phyloP scores from a whole-genome alignment of 495 filamentous ascomycete genomes.

The Neurospora sp. region DNA sequence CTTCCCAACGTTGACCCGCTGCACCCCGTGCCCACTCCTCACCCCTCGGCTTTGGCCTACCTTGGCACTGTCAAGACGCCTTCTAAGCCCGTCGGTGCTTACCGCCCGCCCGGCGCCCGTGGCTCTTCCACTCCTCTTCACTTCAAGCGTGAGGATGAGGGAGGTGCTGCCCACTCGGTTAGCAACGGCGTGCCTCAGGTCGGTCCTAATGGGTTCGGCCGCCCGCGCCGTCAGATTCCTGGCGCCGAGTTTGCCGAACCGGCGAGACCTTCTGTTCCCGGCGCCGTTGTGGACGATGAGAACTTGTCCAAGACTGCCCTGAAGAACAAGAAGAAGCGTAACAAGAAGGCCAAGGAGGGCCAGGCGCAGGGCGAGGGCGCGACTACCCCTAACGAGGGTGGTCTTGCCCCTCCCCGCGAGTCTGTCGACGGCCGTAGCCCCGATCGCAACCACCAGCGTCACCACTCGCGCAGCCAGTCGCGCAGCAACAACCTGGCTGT shows the following conservation, averaged over 20 bases:
- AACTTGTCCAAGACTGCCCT: constrained; percentile 75
- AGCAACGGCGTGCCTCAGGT: constrained; percentile 64
- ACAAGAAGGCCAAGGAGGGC: constrained; percentile 81
- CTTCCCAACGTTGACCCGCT: constrained; percentile 64
- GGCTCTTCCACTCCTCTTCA: constrained; percentile 80
- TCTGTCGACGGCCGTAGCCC: constrained; percentile 50
- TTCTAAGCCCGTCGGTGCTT: constrained; percentile 89
- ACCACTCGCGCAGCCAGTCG: constrained; percentile 46
- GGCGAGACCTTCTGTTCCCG: constrained; percentile 46
- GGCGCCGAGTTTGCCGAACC: constrained; percentile 40
- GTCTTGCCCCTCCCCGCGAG: constrained; percentile 32
- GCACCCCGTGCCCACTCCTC: constrained; percentile 66
- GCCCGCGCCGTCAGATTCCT: constrained; percentile 43
- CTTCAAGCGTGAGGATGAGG: constrained; percentile 96
- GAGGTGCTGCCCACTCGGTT: constrained; percentile 74
- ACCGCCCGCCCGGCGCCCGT: constrained; percentile 91
- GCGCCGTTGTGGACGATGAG: constrained; percentile 63
- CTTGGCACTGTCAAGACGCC: constrained; percentile 81
- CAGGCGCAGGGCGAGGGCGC: constrained; percentile 29
- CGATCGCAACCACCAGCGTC: constrained; percentile 35
- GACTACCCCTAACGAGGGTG: constrained; percentile 16
- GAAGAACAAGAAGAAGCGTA: constrained; percentile 99
- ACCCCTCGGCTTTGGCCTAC: constrained; percentile 74
- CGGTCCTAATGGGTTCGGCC: constrained; percentile 71
- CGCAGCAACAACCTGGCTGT: constrained; percentile 36